These are phyloP conservation scores for Diddensiella transvaalensis DNA, from an alignment of 805 yeast genomes.

Conservation along the genomic window DNA sequence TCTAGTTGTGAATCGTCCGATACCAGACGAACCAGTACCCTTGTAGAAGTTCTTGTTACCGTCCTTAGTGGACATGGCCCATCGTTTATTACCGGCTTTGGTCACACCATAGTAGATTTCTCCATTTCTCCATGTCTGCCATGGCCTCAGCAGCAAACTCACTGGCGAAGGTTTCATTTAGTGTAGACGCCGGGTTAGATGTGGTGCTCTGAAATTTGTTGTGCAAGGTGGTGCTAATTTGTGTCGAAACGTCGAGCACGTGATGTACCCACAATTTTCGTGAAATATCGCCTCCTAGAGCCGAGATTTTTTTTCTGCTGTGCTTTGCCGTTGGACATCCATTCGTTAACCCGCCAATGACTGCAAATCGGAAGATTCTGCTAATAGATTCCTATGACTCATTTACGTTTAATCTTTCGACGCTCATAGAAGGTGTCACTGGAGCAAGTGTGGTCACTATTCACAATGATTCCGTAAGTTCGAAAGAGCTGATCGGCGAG, in stretches of 20 bases:
- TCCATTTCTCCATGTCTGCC: slow-evolving; percentile 84
- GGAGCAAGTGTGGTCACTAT: slow-evolving; percentile 50
- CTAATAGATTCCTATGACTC: slow-evolving; percentile 94
- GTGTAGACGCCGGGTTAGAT: too few species aligned
- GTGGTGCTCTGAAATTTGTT: too few species aligned
- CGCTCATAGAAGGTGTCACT: slow-evolving; percentile 54
- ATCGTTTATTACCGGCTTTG: slow-evolving; percentile 76
- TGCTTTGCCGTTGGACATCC: too few species aligned
- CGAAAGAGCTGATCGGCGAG: slow-evolving; percentile 34
- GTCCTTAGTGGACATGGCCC: slow-evolving; percentile 80
- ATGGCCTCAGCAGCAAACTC: slow-evolving; percentile 68
- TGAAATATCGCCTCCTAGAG: too few species aligned
- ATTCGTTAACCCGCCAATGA: too few species aligned
- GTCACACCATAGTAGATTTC: slow-evolving; percentile 75
- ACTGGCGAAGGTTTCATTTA: slow-evolving; percentile 35
- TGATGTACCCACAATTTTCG: too few species aligned
- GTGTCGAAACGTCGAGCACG: too few species aligned
- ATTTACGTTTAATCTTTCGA: slow-evolving; percentile 77
- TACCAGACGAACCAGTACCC: slow-evolving; percentile 94
- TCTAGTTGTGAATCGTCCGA: slow-evolving; percentile 70
- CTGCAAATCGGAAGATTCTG: slow-evolving; percentile 38
- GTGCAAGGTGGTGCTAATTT: too few species aligned
- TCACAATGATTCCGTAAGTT: slow-evolving; percentile 55
- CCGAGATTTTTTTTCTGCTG: too few species aligned
- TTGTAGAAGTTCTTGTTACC: slow-evolving; percentile 93